These are phyloP conservation scores for Candida glucosophila DNA, from an alignment of 1,139 yeast genomes.

Conservation along the genomic window DNA sequence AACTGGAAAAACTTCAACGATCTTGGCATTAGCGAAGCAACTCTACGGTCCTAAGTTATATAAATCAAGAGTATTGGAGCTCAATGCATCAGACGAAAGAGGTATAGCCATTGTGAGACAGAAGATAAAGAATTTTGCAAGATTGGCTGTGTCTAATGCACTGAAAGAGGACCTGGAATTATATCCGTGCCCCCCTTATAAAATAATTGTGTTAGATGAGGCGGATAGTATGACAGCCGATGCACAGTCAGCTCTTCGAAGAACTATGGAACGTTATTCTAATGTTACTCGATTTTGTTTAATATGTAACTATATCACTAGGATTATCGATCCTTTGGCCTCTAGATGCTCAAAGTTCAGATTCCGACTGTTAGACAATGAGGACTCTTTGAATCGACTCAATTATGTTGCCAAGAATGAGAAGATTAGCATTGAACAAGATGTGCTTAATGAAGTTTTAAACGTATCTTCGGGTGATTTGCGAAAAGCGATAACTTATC, in stretches of 20 bases:
- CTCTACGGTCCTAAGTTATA: conserved; percentile 64
- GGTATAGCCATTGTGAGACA: conserved; percentile 93
- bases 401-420: conserved; percentile 49
- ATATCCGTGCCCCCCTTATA: conserved; percentile 94
- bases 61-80: conserved; percentile 75
- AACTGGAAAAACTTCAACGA: conserved; percentile 92
- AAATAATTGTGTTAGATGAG: conserved; percentile 80
- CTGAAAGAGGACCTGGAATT: conserved; percentile 52
- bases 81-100: conserved; percentile 94
- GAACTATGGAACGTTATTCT: conserved; percentile 95
- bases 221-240: conserved; percentile 99
- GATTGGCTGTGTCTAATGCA: conserved; percentile 79
- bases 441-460: conserved; percentile 54
- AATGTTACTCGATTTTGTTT: conserved; percentile 86
- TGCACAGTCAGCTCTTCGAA: conserved; percentile 89
- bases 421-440: conserved; percentile 38
- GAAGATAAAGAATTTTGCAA: conserved; percentile 86
- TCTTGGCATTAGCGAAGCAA: conserved; percentile 79
- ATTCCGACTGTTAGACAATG: conserved; percentile 68
- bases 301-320: conserved; percentile 90
- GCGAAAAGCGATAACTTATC: conserved; percentile 82
- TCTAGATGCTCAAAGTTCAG: conserved; percentile 94
- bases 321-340: conserved; percentile 93
- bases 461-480: conserved; percentile 78
- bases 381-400: conserved; percentile 62